Base-by-base conservation (phyloP, 176 grass and related monocot species). In the Saccharum officinarum region DNA sequence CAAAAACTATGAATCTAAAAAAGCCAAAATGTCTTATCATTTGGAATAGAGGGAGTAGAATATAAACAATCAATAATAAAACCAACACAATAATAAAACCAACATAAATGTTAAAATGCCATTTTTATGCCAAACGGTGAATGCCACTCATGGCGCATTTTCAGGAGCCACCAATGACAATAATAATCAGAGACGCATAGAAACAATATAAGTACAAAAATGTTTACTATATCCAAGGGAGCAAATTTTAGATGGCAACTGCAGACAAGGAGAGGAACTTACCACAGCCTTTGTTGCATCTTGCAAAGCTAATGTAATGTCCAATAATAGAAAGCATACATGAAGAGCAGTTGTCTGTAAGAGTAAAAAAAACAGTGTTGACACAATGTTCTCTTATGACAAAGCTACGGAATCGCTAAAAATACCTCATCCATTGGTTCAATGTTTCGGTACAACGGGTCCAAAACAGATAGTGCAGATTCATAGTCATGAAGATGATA, bases 371-470 rank as follows among this genome's bases (percentile, higher is more conserved):
- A 85, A 70, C 40, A 84, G 80, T 1, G 15, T 65, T 71, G 74
- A 66, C 14, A 75, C 54, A 71, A 55, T 78, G 69, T 47, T 82
- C 26, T 26, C 12, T 63, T 41, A n/a, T 22, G 4, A 71, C 9
- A 11, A 79, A 79, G 20, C n/a, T 38, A 77, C 71, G 61, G 15
- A 76, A 75, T 60, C 52, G 36, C 34, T 64, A 63, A 79, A 30
- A 31, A 45, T 88, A 97, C 95, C 95, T 97, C 95, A 85, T 97
- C 95, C 84, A 97, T 91, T 30, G 86, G 90, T 79, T 97, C 91
- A 34, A 97, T 93, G 38, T 91, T 95, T 84, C 87, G 84, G 73
- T 88, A 97, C 63, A 95, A 85, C 50, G 86, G 84, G 82, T 95
- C 85, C 68, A 97, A 81, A 86, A 91, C 81, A 46, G 92, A 89